A percentile compares a stretch with the other conserved stretches of the same genome.
Conservation (phyloP, 495 filamentous ascomycete genomes). For the Penicillium pulvis region DNA sequence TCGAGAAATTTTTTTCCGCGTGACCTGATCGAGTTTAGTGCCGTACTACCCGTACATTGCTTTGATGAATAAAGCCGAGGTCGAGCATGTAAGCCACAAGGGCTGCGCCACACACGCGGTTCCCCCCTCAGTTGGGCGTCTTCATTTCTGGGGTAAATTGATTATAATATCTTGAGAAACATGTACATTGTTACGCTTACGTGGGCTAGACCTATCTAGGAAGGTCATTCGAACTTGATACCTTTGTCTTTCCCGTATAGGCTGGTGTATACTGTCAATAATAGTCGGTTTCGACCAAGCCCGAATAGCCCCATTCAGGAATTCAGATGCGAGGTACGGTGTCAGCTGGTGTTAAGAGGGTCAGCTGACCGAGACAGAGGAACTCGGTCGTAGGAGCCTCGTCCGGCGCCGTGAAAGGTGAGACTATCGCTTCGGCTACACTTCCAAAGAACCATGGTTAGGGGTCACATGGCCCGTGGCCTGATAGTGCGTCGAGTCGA, state of each 20-base stretch:
- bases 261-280: background rate
- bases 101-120: conserved; percentile 18
- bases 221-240: background rate
- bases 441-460: background rate
- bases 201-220: conserved; percentile 1
- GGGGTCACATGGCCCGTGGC: conserved; percentile 6
- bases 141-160: conserved; percentile 15
- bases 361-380: conserved; percentile 1
- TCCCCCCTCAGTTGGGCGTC: background rate
- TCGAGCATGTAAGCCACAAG: background rate
- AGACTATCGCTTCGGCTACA: conserved; percentile 6
- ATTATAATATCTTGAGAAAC: background rate
- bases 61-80: conserved; percentile 1
- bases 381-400: background rate
- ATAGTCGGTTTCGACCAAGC: background rate
- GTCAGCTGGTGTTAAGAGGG: background rate
- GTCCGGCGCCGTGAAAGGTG: background rate
- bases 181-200: background rate
- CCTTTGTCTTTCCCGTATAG: background rate
- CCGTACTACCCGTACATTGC: conserved; percentile 3
- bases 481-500: background rate
- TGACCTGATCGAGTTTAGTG: conserved; percentile 8
- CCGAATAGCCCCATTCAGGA: conserved; percentile 1
- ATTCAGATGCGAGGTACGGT: background rate
- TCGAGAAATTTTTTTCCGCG: conserved; percentile 14